Conservation (phyloP, 2,329 filamentous ascomycete species). For the Botrytis byssoidea region DNA sequence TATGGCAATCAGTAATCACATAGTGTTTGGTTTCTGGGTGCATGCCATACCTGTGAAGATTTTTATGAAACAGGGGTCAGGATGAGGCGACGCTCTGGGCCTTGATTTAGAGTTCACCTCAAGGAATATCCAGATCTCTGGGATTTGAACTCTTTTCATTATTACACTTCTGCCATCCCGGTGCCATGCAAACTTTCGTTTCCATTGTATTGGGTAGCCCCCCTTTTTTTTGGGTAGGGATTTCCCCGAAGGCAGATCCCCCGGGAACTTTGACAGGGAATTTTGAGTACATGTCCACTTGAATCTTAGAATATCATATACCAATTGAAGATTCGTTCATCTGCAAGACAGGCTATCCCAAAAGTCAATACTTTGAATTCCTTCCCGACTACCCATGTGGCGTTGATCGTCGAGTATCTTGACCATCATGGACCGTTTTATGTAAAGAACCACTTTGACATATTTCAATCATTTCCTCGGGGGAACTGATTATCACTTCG, state of each 20-base stretch:
- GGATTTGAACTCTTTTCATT: neutral
- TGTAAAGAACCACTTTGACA: neutral
- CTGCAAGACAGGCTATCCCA: neutral
- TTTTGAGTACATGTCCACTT: neutral
- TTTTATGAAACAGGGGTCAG: neutral
- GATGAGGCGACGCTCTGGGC: conserved; percentile 1
- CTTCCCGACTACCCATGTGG: neutral
- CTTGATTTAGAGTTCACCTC: neutral
- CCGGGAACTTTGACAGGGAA: neutral
- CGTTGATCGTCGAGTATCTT: neutral
- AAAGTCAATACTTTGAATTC: neutral
- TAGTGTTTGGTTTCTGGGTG: neutral
- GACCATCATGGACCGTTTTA: neutral
- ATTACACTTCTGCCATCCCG: neutral
- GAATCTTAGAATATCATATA: neutral
- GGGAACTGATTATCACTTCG: neutral
- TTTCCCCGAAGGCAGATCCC: neutral
- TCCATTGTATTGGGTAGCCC: neutral
- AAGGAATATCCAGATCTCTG: neutral
- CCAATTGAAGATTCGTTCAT: neutral
- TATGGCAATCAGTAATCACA: neutral
- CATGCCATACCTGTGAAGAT: neutral
- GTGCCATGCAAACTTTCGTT: neutral
- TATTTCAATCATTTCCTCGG: neutral
- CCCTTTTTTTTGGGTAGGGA: neutral